phyloP scores from a whole-genome alignment of 2,329 filamentous ascomycete species.

The Colletotrichum agaves region DNA sequence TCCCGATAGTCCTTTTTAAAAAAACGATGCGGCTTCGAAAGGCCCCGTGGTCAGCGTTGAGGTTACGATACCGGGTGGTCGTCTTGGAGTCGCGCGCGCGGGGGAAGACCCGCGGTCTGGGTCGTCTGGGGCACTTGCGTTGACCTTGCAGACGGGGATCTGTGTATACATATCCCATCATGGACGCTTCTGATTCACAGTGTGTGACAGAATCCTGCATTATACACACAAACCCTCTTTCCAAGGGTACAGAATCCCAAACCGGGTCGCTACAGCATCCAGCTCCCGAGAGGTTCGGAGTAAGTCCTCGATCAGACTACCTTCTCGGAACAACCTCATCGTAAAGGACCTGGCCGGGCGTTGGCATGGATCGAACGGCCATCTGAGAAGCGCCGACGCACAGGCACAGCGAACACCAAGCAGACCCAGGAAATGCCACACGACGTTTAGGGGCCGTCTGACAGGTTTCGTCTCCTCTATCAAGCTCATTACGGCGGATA shows the following conservation, averaged over 20 bases:
- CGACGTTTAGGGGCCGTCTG: too few relatives aligned
- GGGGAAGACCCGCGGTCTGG: constrained; percentile 28
- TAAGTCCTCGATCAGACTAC: constrained; percentile 8
- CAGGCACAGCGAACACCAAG: too few relatives aligned
- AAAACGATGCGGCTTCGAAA: not conserved
- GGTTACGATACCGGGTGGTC: not conserved
- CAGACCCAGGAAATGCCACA: too few relatives aligned
- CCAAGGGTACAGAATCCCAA: constrained; percentile 40
- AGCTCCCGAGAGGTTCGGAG: constrained; percentile 38
- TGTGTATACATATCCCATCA: constrained; percentile 35
- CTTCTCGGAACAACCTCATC: not conserved
- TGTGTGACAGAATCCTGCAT: constrained; percentile 37
- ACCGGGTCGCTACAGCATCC: constrained; percentile 19
- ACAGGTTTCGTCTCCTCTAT: too few relatives aligned
- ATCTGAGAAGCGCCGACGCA: too few relatives aligned
- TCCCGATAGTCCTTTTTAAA: not conserved
- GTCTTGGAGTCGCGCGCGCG: not conserved
- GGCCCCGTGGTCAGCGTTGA: not conserved
- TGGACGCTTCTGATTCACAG: constrained; percentile 36
- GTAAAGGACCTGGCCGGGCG: too few relatives aligned
- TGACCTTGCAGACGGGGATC: constrained; percentile 35
- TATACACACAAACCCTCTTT: constrained; percentile 40
- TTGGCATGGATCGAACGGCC: too few relatives aligned
- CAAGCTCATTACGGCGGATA: too few relatives aligned
- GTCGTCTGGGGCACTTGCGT: constrained; percentile 25